Percentiles rank a stretch among this genome's conserved stretches.
Evolutionary conservation across 306 rosid genomes (phyloP).

Genomic region (Cicer pinnatifidum): DNA sequence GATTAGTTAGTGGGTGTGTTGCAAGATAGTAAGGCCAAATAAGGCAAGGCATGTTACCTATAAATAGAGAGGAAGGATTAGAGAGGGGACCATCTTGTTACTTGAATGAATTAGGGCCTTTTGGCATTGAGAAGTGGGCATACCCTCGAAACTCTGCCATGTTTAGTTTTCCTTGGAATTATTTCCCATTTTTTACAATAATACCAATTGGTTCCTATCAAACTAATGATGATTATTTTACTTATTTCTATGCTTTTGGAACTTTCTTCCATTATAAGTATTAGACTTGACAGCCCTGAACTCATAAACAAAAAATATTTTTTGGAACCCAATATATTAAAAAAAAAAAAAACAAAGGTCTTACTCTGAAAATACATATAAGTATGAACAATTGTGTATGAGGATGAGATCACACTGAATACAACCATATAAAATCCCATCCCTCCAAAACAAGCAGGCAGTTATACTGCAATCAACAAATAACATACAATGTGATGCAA

Average conservation of each 20-base stretch:
- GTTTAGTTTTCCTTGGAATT: too few species aligned
- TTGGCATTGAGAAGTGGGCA: too few species aligned
- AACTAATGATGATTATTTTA: constrained; percentile 12
- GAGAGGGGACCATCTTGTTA: too few species aligned
- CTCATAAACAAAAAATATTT: constrained; percentile 26
- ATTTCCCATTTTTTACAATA: too few species aligned
- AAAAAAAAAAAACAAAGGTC: background rate
- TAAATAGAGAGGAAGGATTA: too few species aligned
- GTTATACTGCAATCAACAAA: constrained; percentile 13
- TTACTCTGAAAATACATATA: constrained; percentile 17
- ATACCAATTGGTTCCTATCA: too few species aligned
- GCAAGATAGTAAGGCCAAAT: too few species aligned
- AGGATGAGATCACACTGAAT: constrained; percentile 27
- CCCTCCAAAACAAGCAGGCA: constrained; percentile 27
- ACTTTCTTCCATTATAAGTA: constrained; percentile 28
- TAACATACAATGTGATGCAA: constrained; percentile 27
- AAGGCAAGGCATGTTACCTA: too few species aligned
- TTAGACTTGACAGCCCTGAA: constrained; percentile 22
- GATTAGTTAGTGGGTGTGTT: too few species aligned
- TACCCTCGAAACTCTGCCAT: too few species aligned
- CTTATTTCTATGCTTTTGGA: constrained; percentile 13
- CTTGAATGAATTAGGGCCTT: too few species aligned
- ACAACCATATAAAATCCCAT: constrained; percentile 30
- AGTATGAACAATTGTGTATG: background rate
- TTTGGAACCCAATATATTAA: constrained; percentile 21